Conservation (phyloP, 371 early-diverging fungal genomes). For the Apophysomyces trapeziformis region DNA sequence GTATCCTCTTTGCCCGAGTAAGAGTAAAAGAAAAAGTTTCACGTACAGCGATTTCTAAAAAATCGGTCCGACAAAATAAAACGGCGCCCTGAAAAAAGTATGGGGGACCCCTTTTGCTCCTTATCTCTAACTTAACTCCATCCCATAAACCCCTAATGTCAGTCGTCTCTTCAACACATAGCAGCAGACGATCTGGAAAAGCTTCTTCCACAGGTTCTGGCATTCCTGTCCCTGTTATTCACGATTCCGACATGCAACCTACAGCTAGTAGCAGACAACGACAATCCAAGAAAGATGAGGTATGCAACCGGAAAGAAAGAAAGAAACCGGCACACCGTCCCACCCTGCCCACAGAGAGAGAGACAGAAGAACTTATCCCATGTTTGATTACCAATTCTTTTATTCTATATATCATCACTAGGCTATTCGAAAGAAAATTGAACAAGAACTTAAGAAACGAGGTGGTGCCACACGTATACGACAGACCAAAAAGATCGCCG, state of each 20-base stretch:
- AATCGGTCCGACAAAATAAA: constrained; percentile 8
- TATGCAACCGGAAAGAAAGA: constrained; percentile 10
- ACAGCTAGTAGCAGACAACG: constrained; percentile 42
- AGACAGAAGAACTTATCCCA: background rate
- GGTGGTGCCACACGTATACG: constrained; percentile 37
- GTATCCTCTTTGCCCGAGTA: background rate
- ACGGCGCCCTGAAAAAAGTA: constrained; percentile 4
- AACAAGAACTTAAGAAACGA: constrained; percentile 74
- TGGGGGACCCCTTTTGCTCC: constrained; percentile 7
- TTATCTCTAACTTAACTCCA: background rate
- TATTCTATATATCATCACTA: constrained; percentile 21
- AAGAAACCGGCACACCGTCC: background rate
- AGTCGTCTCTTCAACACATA: constrained; percentile 30
- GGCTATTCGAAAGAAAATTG: constrained; percentile 81
- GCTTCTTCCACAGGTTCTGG: background rate
- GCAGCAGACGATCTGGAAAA: constrained; percentile 17
- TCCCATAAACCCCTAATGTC: constrained; percentile 21
- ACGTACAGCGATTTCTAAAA: background rate
- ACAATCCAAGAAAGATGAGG: constrained; percentile 52
- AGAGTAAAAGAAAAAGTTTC: background rate
- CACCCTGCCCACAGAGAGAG: too few species aligned
- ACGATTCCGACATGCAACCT: constrained; percentile 29
- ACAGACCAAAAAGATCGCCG: constrained; percentile 60
- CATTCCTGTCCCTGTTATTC: constrained; percentile 10
- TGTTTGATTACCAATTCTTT: background rate